Evolutionary conservation across 192 early-diverging fungal species (phyloP).

Genomic region (Coemansia biformis): DNA sequence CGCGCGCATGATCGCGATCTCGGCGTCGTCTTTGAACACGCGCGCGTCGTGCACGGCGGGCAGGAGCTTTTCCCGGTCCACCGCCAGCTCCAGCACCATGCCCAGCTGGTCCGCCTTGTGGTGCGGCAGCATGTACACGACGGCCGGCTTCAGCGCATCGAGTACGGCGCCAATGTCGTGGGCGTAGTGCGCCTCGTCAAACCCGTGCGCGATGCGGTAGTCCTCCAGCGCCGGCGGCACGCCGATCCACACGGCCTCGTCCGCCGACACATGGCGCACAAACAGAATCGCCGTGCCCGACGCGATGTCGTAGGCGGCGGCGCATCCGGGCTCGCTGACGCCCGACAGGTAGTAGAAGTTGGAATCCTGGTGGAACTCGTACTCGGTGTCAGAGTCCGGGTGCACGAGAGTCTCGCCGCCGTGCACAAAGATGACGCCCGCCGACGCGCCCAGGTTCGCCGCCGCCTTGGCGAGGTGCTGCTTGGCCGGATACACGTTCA

Average conservation of each 20-base stretch:
- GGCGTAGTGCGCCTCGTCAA: conserved; percentile 64
- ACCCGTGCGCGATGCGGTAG: conserved; percentile 56
- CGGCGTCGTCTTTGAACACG: conserved; percentile 70
- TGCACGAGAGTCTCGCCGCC: conserved; percentile 54
- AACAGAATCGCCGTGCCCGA: conserved; percentile 58
- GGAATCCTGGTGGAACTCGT: conserved; percentile 78
- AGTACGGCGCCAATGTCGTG: conserved; percentile 53
- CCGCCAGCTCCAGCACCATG: conserved; percentile 3
- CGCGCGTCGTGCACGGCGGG: conserved; percentile 71
- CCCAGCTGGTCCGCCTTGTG: conserved; percentile 42
- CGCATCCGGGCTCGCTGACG: conserved; percentile 66
- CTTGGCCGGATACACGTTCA: conserved; percentile 56
- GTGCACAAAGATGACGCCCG: conserved; percentile 58
- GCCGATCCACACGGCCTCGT: conserved; percentile 82
- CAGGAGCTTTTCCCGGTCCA: conserved; percentile 38
- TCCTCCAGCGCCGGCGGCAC: conserved; percentile 53
- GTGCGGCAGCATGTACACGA: conserved; percentile 52
- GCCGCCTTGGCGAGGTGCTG: conserved; percentile 57
- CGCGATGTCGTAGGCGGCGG: conserved; percentile 63
- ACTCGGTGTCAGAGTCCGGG: conserved; percentile 73
- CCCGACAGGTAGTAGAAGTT: conserved; percentile 87
- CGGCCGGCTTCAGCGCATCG: conserved; percentile 28
- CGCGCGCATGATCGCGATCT: conserved; percentile 71
- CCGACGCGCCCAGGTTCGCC: conserved; percentile 52
- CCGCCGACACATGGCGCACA: conserved; percentile 58